Evolutionary conservation across 805 yeast genomes (phyloP), one percentile per base, ranked within the genome.

Genomic region (Isabelozyma pseudorhagii): DNA sequence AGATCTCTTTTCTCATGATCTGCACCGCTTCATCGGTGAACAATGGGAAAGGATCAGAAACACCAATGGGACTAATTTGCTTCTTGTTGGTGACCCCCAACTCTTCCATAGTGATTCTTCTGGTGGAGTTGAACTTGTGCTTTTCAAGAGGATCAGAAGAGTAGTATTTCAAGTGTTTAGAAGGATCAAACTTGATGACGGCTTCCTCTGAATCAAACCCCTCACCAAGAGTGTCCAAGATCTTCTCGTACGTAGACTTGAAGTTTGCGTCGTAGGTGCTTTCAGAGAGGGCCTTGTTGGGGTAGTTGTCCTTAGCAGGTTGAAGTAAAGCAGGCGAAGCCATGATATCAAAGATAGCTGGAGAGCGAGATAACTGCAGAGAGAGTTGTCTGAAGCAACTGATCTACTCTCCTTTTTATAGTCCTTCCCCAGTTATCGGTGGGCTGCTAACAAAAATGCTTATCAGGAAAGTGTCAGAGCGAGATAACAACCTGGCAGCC

Each of bases 1-100:
- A 70, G 40, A 80, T 59, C 59, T 82, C 86, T 52, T 76, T 75
- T 63, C 79, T 77, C 85, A 82, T 81, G 44, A 82, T 75, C 40
- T 74, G 75, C 48, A 80, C 68, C 2, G 86, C 85, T 55, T 82
- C 85, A 29, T 79, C 79, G 1, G 84, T 80, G 64, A 82, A 82
- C 43, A 82, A 67, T 4, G 84, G 84, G 62, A 82, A 82, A 1
- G 87, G 84, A 48, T 78, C 83, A 47, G 79, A 69, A 18, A 79
- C 85, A 15, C 83, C 87, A 55, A 81, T 71, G 3, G 74, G 75
- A 18, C 82, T 73, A 47, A 82, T 78, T 59, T 80, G 83, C 50
- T 71, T 66, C 40, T 71, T 70, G 54, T 68, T 62, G 40, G 73
- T 57, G 49, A 75, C 62, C 0, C 81, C 82, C 49, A 82, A 67